Evolutionary conservation across 345 rosid genomes (phyloP), one percentile per base, ranked within the genome.

Genomic region (Anastatica hierochuntica): DNA sequence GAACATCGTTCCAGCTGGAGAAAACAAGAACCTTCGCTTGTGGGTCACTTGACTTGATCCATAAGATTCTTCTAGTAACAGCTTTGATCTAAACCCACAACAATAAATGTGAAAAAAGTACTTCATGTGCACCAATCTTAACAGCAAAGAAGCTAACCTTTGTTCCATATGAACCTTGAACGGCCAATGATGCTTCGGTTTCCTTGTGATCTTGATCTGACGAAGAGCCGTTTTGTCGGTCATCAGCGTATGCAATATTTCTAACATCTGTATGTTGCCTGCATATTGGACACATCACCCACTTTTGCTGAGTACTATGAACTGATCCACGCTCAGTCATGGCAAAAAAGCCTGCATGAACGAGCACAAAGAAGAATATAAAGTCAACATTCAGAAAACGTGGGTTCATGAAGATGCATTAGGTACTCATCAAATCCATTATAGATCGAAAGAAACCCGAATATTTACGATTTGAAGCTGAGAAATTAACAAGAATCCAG

Each of bases 1-100:
- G 98, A 60, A 90, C 98, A 74, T 87, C 98, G 12, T 90, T 87
- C 96, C 98, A 90, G 72, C 98, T 87, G 29, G 96, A 87, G 77
- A 84, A 90, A 60, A 84, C 95, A 43, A 90, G 85, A 66, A 90
- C 92, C 76, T 90, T 90, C 6, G 95, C 87, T 29, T 73, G 49
- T 8, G 82, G 84, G 66, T 87, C 82, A 5, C 79, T 70, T 48
- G 72, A 76, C 58, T 84, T 87, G 76, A 90, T 87, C 83, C 85
- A 80, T 78, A 87, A 74, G 39, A 87, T 74, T 71, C 98, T 84
- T 75, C 94, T 78, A 2, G 83, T 79, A 60, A 90, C 68, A 49
- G 96, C 98, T 78, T 88, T 96, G 39, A 90, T 77, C 96, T 90
- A 76, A 64, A 2, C 57, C 72, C 43, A 48, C 68, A 35, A 67